Conservation (phyloP, 2,329 filamentous ascomycete genomes). For the Tolypocladium nubicola region DNA sequence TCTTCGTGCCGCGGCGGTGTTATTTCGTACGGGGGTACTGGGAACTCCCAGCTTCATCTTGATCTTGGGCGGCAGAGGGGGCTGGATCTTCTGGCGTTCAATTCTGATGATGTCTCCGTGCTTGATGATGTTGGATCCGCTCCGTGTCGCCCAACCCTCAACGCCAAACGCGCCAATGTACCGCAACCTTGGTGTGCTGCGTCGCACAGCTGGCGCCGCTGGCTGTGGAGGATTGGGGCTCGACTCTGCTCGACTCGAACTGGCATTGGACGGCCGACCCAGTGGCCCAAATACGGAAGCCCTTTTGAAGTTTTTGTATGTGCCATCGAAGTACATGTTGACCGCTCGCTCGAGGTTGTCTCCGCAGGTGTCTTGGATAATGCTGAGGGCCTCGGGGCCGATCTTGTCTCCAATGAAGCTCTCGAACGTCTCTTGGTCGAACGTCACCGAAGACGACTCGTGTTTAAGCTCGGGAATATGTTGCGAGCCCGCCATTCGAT, state of each 20-base stretch:
- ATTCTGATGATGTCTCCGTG: slow-evolving; percentile 80
- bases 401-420: slow-evolving; percentile 49
- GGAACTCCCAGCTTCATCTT: slow-evolving; percentile 29
- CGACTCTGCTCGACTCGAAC: slow-evolving; percentile 4
- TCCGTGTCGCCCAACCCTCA: slow-evolving; percentile 84
- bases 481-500: slow-evolving; percentile 4
- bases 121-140: slow-evolving; percentile 62
- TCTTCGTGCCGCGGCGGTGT: slow-evolving; percentile 49
- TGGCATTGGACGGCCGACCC: neutral
- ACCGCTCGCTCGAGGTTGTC: slow-evolving; percentile 51
- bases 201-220: slow-evolving; percentile 4
- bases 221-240: slow-evolving; percentile 3
- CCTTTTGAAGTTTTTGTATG: slow-evolving; percentile 43
- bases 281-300: slow-evolving; percentile 3
- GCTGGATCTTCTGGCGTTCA: slow-evolving; percentile 70
- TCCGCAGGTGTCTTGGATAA: slow-evolving; percentile 43
- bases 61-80: slow-evolving; percentile 35
- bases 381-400: slow-evolving; percentile 31
- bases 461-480: slow-evolving; percentile 8
- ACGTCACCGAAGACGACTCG: slow-evolving; percentile 24
- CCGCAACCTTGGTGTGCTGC: slow-evolving; percentile 32
- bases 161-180: slow-evolving; percentile 91
- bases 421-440: slow-evolving; percentile 49
- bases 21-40: slow-evolving; percentile 22
- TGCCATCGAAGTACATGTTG: slow-evolving; percentile 62